A percentile compares a stretch with the other conserved stretches of the same genome.
phyloP scores from a whole-genome alignment of 768 basidiomycete species.

The Lentinula lateritia region DNA sequence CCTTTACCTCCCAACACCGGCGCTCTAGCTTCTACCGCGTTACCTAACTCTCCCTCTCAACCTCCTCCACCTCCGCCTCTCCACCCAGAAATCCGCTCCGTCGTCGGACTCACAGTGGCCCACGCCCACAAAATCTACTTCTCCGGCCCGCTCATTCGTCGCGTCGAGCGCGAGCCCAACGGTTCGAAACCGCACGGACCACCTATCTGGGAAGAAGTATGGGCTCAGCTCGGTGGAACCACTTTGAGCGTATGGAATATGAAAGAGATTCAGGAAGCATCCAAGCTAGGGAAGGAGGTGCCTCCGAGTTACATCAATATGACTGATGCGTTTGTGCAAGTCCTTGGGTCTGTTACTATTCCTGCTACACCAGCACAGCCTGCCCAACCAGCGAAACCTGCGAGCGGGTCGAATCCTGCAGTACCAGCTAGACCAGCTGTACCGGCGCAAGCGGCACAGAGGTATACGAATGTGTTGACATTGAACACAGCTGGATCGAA shows the following conservation, averaged over 20 bases:
- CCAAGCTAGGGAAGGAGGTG: conserved; percentile 71
- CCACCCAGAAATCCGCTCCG: conserved; percentile 79
- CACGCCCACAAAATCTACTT: conserved; percentile 86
- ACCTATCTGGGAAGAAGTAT: conserved; percentile 65
- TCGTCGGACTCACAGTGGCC: conserved; percentile 66
- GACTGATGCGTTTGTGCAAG: conserved; percentile 85
- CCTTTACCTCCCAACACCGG: not conserved
- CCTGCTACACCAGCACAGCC: conserved; percentile 21
- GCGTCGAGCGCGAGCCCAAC: conserved; percentile 73
- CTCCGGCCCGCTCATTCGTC: conserved; percentile 76
- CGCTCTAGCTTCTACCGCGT: conserved; percentile 15
- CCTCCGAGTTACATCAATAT: conserved; percentile 85
- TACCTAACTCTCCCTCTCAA: conserved; percentile 3
- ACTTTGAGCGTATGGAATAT: conserved; percentile 92
- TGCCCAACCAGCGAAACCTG: not conserved
- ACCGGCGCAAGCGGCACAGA: conserved; percentile 41
- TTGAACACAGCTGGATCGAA: conserved; percentile 94
- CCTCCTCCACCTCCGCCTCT: conserved; percentile 36
- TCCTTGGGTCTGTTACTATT: conserved; percentile 67
- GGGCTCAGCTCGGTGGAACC: conserved; percentile 87
- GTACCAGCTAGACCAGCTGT: conserved; percentile 21
- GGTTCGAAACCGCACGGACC: conserved; percentile 46
- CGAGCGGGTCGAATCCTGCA: not conserved
- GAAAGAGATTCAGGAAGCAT: conserved; percentile 81
- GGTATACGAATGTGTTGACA: conserved; percentile 76